Evolutionary conservation across 148 eudicot species (phyloP), one percentile per base, ranked within the genome.

Genomic region (Hydrangea macrophylla): DNA sequence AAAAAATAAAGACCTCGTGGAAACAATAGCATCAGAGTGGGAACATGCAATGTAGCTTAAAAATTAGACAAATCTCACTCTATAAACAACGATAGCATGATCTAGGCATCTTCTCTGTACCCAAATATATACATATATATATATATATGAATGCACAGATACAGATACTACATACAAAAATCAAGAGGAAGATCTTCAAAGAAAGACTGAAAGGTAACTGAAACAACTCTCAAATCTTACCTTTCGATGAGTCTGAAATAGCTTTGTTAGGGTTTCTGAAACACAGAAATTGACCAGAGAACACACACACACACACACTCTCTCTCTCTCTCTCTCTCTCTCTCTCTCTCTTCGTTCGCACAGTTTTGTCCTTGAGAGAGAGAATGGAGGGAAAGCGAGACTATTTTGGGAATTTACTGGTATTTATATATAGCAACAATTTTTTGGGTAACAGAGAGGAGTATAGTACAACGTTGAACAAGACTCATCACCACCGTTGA

Each of bases 311-410:
- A 42, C 13, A 57, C 22, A 0, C 13, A 26, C 37, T 8, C 62
- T 26, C 36, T 44, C n/a, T n/a, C n/a, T n/a, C n/a, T n/a, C n/a
- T n/a, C n/a, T n/a, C n/a, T n/a, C n/a, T n/a, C n/a, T n/a, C n/a
- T n/a, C n/a, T n/a, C 55, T 63, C 67, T 44, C 67, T 3, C 23
- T 40, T 7, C 17, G 12, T 10, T 10, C 28, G 7, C 17, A 6
- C 27, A 12, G 0, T 31, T 22, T 3, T 6, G 4, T 1, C 32
- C 15, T 26, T 55, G 54, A 31, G 67, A 44, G 37, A 18, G 26
- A 44, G 12, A 7, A 27, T 44, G 67, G 67, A 64, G 67, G 67
- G 55, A 64, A 45, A 64, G 67, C 22, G 31, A 2, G 24, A 26
- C 17, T 18, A 33, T 17, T 28, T 10, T 17, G 17, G 53, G 53